Conservation (phyloP, 768 basidiomycete species). For the Mycena pura region DNA sequence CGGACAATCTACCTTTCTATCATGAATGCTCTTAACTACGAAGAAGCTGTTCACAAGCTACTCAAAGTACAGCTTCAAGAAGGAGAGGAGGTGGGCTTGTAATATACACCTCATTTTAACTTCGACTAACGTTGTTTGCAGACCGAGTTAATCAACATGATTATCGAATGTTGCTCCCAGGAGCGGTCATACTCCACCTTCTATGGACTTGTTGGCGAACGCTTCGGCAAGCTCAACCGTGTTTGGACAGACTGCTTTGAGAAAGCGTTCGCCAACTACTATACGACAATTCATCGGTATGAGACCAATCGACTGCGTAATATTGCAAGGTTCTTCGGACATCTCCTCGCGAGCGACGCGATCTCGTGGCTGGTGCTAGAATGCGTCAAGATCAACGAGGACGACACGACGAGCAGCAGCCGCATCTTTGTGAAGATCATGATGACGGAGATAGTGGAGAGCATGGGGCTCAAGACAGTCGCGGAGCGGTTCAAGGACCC, state of each 20-base stretch:
- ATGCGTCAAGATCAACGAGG: conserved; percentile 92
- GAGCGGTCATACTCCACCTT: conserved; percentile 98
- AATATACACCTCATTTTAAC: background rate
- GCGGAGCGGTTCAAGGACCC: conserved; percentile 90
- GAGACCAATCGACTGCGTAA: conserved; percentile 98
- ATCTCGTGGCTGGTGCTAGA: conserved; percentile 89
- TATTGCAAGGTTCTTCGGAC: conserved; percentile 96
- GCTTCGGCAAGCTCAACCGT: conserved; percentile 95
- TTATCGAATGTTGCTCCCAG: conserved; percentile 99
- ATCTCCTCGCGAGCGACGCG: conserved; percentile 84
- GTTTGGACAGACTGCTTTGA: conserved; percentile 93
- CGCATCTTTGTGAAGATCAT: conserved; percentile 98
- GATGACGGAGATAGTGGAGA: conserved; percentile 94
- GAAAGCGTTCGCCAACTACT: conserved; percentile 87
- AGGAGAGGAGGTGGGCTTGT: conserved; percentile 81
- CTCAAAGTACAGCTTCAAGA: conserved; percentile 91
- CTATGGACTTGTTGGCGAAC: conserved; percentile 95
- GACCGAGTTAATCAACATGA: conserved; percentile 98
- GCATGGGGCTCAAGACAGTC: conserved; percentile 87
- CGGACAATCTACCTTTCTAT: conserved; percentile 96
- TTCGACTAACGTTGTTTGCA: conserved; percentile 37
- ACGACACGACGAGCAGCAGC: conserved; percentile 93
- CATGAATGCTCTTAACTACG: conserved; percentile 98
- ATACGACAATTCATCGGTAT: conserved; percentile 96
- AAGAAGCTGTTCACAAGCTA: conserved; percentile 98